Evolutionary conservation across 169 alveolate genomes (phyloP).

Genomic region (Blepharisma undulans): DNA sequence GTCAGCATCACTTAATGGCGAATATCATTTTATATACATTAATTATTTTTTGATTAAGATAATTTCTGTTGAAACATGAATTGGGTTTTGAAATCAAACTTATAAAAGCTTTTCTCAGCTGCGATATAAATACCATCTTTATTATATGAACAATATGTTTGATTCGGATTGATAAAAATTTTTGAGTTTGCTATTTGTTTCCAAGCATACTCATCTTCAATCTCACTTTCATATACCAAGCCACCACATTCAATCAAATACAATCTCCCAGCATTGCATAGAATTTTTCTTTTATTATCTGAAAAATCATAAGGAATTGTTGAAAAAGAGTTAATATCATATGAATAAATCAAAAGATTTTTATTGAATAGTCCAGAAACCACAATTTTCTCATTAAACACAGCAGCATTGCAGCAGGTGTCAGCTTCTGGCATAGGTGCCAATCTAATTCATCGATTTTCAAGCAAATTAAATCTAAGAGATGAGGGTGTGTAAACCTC

Average conservation of each 20-base stretch:
- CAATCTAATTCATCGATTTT: background rate
- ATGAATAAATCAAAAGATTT: background rate
- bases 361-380: background rate
- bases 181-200: background rate
- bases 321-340: background rate
- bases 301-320: background rate
- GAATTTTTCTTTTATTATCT: background rate
- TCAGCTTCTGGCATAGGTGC: background rate
- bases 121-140: background rate
- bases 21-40: too few species aligned
- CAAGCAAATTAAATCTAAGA: background rate
- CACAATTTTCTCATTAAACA: background rate
- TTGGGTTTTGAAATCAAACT: too few species aligned
- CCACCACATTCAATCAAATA: background rate
- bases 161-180: background rate
- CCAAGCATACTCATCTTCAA: background rate
- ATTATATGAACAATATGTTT: background rate
- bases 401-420: background rate
- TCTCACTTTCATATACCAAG: too few species aligned
- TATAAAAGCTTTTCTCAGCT: too few species aligned
- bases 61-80: too few species aligned
- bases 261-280: background rate
- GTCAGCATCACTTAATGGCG: too few species aligned
- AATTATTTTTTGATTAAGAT: too few species aligned
- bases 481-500: background rate